Conservation (phyloP, 1,284 basidiomycete genomes). For the Ustilago tritici region DNA sequence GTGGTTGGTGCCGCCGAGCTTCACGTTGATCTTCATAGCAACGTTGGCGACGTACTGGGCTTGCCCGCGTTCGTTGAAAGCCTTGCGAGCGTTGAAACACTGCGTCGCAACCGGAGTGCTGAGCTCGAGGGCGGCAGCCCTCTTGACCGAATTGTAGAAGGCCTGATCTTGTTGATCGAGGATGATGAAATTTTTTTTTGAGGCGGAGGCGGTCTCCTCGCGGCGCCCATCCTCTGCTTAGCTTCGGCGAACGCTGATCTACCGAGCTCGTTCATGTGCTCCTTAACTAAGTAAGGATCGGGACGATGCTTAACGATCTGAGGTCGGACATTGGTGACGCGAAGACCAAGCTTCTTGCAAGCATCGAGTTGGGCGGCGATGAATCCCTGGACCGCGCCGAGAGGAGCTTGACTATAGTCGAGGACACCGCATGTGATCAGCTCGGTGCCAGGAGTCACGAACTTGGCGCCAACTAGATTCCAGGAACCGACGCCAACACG, state of each 20-base stretch:
- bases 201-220: constrained; percentile 27
- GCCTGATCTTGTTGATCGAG: constrained; percentile 57
- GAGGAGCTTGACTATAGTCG: constrained; percentile 38
- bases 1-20: constrained; percentile 72
- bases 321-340: constrained; percentile 21
- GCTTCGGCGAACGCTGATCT: constrained; percentile 14
- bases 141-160: constrained; percentile 71
- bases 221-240: constrained; percentile 14
- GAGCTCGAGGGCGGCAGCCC: constrained; percentile 65
- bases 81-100: constrained; percentile 61
- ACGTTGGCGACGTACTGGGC: constrained; percentile 72
- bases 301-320: constrained; percentile 7
- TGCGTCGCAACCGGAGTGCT: constrained; percentile 69
- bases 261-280: constrained; percentile 25
- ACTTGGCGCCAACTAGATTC: constrained; percentile 52
- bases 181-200: constrained; percentile 54
- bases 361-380: constrained; percentile 18
- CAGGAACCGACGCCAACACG: constrained; percentile 63
- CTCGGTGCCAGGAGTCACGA: constrained; percentile 25
- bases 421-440: constrained; percentile 52
- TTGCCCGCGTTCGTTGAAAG: constrained; percentile 54
- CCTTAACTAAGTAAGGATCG: constrained; percentile 11
- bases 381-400: constrained; percentile 21
- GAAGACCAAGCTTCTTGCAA: constrained; percentile 37
- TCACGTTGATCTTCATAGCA: constrained; percentile 69